Percentiles rank a stretch among this genome's conserved stretches.
Conservation (phyloP, 352 stramenopile species). For the Phytophthora podocarpi region DNA sequence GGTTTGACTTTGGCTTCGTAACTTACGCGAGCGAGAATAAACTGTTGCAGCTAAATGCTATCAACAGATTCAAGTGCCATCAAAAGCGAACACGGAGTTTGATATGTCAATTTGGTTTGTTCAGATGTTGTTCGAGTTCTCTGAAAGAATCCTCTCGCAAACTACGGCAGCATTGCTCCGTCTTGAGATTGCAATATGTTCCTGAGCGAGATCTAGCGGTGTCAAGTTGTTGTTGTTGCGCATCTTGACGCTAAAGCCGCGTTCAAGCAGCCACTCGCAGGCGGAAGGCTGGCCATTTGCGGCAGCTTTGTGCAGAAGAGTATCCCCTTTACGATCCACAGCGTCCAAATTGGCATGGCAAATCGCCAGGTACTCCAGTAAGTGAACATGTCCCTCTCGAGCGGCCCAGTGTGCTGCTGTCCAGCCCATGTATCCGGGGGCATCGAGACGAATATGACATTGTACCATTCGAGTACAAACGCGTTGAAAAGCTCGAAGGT, state of each 20-base stretch:
- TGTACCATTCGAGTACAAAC: constrained; percentile 43
- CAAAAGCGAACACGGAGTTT: neutral
- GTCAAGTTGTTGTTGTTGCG: constrained; percentile 75
- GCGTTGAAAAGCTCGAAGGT: constrained; percentile 54
- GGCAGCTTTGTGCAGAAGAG: constrained; percentile 74
- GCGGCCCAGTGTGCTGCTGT: constrained; percentile 79
- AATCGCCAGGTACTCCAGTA: constrained; percentile 63
- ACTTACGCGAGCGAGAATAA: no score
- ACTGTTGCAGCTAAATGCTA: no score
- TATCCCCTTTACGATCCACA: constrained; percentile 71
- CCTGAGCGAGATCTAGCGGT: constrained; percentile 62
- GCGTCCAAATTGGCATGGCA: constrained; percentile 64
- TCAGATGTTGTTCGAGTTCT: constrained; percentile 51
- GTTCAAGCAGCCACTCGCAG: constrained; percentile 73
- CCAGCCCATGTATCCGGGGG: constrained; percentile 74
- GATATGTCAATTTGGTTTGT: neutral
- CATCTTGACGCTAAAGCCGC: constrained; percentile 64
- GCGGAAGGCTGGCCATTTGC: constrained; percentile 68
- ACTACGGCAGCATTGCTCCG: constrained; percentile 43
- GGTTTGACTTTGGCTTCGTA: constrained; percentile 31
- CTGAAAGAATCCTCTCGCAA: constrained; percentile 61
- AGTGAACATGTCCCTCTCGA: constrained; percentile 61
- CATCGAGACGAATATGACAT: constrained; percentile 54
- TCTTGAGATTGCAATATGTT: constrained; percentile 42
- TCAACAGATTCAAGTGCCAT: no score